phyloP scores from a whole-genome alignment of 192 early-diverging fungal species.

The Mortierella hygrophila region DNA sequence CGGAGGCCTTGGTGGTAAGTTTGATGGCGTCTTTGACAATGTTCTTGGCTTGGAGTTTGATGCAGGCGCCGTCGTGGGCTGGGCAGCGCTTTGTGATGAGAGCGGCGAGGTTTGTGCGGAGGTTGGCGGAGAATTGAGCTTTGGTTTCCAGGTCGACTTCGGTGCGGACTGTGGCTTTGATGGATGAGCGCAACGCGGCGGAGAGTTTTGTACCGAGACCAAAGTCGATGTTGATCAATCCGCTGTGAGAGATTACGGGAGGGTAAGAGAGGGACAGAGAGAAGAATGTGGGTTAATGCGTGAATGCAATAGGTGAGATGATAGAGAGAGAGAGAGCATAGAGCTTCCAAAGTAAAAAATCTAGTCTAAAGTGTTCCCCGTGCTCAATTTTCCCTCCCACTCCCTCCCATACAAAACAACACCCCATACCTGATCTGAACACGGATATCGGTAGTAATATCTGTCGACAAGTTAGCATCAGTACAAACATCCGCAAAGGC shows the following conservation, averaged over 20 bases:
- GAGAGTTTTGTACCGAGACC: neutral
- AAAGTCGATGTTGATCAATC: neutral
- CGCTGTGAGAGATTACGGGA: neutral
- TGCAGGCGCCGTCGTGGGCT: neutral
- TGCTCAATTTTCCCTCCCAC: neutral
- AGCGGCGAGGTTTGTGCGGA: neutral
- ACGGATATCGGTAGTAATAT: neutral
- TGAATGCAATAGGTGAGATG: neutral
- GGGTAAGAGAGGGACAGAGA: no score
- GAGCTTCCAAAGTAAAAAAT: neutral
- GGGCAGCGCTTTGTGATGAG: neutral
- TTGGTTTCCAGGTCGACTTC: neutral
- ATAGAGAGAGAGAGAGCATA: neutral
- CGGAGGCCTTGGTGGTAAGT: neutral
- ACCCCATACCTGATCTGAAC: neutral
- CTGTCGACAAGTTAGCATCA: neutral
- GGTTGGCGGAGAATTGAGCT: neutral
- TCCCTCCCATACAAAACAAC: neutral
- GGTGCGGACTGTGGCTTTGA: neutral
- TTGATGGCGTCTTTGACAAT: slow-evolving; percentile 6
- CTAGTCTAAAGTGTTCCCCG: neutral
- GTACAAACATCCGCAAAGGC: slow-evolving; percentile 5
- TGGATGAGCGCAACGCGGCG: neutral
- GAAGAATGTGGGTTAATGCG: neutral
- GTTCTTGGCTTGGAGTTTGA: neutral